Evolutionary conservation across 208 protist species (phyloP).

Genomic region (Trypanosoma grayi): DNA sequence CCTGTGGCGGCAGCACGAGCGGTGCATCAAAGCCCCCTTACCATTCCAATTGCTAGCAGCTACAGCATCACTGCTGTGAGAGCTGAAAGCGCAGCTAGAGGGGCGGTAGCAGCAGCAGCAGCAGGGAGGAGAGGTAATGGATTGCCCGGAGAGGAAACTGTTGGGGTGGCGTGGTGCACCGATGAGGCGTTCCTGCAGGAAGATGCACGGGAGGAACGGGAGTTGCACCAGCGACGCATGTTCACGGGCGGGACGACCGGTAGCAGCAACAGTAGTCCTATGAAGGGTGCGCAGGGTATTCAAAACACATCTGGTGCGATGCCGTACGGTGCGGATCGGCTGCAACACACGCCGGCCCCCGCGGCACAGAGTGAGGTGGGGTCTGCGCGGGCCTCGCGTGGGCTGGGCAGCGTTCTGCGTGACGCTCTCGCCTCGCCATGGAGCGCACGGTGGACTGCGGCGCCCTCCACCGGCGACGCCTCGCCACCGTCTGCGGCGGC

Average conservation of each 20-base stretch:
- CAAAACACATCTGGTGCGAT: constrained; percentile 1
- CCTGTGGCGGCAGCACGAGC: constrained; percentile 43
- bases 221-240: neutral
- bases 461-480: neutral
- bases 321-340: constrained; percentile 13
- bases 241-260: neutral
- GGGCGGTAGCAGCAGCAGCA: neutral
- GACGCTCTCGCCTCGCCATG: constrained; percentile 22
- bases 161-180: constrained; percentile 41
- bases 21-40: constrained; percentile 37
- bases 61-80: neutral
- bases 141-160: constrained; percentile 3
- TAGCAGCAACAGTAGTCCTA: neutral
- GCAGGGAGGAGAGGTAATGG: neutral
- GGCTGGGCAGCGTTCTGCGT: constrained; percentile 15
- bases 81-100: neutral
- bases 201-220: neutral
- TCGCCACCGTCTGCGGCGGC: neutral
- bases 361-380: neutral
- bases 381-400: constrained; percentile 5
- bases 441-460: constrained; percentile 13
- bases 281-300: neutral
- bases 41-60: constrained; percentile 5
- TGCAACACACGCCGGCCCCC: neutral
- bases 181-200: constrained; percentile 43